Conservation (phyloP, 352 stramenopile species). For the Globisporangium okanoganense region DNA sequence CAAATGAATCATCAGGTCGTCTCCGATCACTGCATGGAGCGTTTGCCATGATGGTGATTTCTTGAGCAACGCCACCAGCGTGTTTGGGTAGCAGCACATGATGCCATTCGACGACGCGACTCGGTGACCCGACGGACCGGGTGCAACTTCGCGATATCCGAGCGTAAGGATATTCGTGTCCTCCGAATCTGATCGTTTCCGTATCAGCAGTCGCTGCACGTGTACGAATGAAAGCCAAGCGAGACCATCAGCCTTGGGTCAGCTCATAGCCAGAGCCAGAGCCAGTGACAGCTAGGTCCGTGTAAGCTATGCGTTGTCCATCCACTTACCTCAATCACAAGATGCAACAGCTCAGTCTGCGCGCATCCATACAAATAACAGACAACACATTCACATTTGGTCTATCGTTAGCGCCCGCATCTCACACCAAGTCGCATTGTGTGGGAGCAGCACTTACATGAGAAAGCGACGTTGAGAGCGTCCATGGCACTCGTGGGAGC, state of each 20-base stretch:
- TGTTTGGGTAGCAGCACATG: constrained; percentile 76
- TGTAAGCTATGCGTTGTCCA: neutral
- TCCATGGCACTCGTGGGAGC: constrained; percentile 33
- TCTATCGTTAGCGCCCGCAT: neutral
- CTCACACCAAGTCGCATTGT: neutral
- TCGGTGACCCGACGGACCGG: constrained; percentile 39
- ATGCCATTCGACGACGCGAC: constrained; percentile 54
- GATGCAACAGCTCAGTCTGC: constrained; percentile 42
- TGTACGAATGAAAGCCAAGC: neutral
- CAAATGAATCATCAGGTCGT: constrained; percentile 65
- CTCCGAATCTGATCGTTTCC: constrained; percentile 33
- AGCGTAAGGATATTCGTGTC: constrained; percentile 66
- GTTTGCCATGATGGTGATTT: constrained; percentile 35
- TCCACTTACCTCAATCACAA: constrained; percentile 33
- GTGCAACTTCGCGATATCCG: constrained; percentile 53
- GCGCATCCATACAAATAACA: neutral
- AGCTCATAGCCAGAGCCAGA: neutral
- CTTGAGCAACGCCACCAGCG: constrained; percentile 57
- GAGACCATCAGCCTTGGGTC: neutral
- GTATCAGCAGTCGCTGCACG: constrained; percentile 31
- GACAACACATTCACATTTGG: neutral
- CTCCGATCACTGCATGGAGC: constrained; percentile 54
- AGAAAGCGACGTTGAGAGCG: constrained; percentile 22
- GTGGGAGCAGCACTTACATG: constrained; percentile 21
- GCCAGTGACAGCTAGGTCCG: neutral